Base-by-base conservation (phyloP, 371 early-diverging fungal genomes). In the Rhizopus microsporus region DNA sequence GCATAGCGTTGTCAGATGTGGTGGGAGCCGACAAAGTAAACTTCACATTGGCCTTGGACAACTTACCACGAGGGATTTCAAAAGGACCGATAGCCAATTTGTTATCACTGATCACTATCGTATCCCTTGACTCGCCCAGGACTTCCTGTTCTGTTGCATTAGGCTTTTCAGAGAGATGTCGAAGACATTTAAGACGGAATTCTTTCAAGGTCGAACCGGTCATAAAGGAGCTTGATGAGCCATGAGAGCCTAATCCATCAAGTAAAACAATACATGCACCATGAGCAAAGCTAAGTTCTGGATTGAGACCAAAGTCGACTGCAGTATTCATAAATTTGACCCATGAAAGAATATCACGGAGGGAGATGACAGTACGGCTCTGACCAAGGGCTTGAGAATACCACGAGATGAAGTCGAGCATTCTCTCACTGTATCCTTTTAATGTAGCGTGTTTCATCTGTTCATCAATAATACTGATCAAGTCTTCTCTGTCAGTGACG, bases 321-420 rank as follows among this genome's bases (percentile, higher is more conserved):
- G 81, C 79, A 12, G 63, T 64, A 55, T 81, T 81, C 38, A 97
- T 82, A 67, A 98, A 98, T 5, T 82, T 81, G 5, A 88, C 91
- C 99, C 99, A 98, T 1, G 95, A 85, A 47, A 98, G 73, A 51
- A 96, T 89, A 73, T 98, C 98, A 60, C 99, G 83, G 62, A 98
- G 67, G 59, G 89, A 87, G 35, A 93, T 80, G 10, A 90, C 81
- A 44, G 67, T 78, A 54, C 61, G 77, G 3, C 70, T 68, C 63
- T 67, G 70, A 6, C 77, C 75, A 31, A 80, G 63, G 4, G 77
- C 65, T 29, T 73, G 62, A n/a, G 80, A 71, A 59, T 82, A 83
- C 86, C 85, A 87, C 13, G 71, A 65, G 42, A 84, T 66, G 58
- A 87, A 88, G 23, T 77, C 75, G 34, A 84, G 69, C 61, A 84